phyloP scores from a whole-genome alignment of 345 rosid genomes.

The Gossypium anomalum region DNA sequence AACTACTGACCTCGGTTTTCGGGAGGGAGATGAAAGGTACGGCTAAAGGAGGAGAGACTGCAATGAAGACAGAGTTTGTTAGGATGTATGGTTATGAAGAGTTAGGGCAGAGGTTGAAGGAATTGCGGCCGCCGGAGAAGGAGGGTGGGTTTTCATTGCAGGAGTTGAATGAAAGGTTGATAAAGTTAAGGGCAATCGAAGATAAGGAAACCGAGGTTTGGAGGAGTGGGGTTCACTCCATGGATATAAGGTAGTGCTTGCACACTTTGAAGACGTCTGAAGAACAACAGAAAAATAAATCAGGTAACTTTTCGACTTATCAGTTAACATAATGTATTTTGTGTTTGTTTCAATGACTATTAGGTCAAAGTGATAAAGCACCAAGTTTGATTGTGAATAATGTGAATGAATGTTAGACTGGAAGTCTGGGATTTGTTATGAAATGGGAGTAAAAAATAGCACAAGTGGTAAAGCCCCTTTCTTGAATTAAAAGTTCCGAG shows the following conservation, averaged over 20 bases:
- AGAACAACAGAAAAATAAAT: slow-evolving; percentile 18
- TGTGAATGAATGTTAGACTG: too few relatives aligned
- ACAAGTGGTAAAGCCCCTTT: not conserved
- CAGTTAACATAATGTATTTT: not conserved
- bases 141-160: slow-evolving; percentile 54
- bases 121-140: slow-evolving; percentile 40
- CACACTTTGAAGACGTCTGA: not conserved
- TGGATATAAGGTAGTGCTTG: slow-evolving; percentile 33
- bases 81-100: slow-evolving; percentile 30
- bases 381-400: too few relatives aligned
- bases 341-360: not conserved
- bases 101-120: slow-evolving; percentile 47
- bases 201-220: slow-evolving; percentile 28
- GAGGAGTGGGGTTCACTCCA: not conserved
- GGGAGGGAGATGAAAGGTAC: slow-evolving; percentile 38
- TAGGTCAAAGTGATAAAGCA: not conserved
- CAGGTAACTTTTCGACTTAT: slow-evolving; percentile 31
- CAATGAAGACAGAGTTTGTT: slow-evolving; percentile 34
- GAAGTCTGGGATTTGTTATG: too few relatives aligned
- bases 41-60: slow-evolving; percentile 3
- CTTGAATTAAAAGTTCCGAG: not conserved
- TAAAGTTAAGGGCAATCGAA: slow-evolving; percentile 57
- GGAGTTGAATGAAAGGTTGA: slow-evolving; percentile 73
- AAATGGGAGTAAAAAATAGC: too few relatives aligned
- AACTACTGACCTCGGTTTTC: slow-evolving; percentile 33